Conservation (phyloP, 148 eudicot species). For the Rhododendron ferrugineum region DNA sequence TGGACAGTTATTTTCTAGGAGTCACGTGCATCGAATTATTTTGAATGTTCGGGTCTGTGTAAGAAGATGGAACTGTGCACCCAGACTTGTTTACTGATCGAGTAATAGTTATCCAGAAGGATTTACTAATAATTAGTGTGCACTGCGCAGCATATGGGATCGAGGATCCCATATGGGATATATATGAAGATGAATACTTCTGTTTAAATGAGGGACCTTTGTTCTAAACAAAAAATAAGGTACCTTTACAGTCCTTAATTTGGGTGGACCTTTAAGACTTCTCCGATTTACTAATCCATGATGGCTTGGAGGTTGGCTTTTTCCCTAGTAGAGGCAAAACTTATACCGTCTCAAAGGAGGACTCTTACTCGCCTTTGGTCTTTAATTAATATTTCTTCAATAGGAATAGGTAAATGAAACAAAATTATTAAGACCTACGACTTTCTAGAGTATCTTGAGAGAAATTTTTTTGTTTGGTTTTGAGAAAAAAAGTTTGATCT, state of each 20-base stretch:
- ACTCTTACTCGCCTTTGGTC: neutral
- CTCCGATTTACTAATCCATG: neutral
- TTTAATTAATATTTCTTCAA: neutral
- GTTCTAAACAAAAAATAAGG: too few relatives aligned
- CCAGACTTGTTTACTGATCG: neutral
- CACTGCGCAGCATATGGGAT: too few relatives aligned
- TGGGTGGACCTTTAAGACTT: neutral
- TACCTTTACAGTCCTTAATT: neutral
- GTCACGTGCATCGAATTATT: neutral
- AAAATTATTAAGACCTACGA: neutral
- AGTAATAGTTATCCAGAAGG: neutral
- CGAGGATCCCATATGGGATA: too few relatives aligned
- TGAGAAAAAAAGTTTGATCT: too few relatives aligned
- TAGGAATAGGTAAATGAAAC: neutral
- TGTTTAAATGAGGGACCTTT: neutral
- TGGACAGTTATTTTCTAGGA: neutral
- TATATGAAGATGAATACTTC: neutral
- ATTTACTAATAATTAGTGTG: neutral
- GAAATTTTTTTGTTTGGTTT: neutral
- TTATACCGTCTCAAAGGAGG: neutral
- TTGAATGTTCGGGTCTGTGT: too few relatives aligned
- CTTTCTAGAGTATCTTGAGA: neutral
- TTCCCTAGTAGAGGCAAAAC: neutral
- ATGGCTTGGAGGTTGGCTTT: neutral
- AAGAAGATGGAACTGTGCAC: neutral